A percentile compares a stretch with the other conserved stretches of the same genome.
Evolutionary conservation across 148 eudicot genomes (phyloP).

Genomic region (Cornus kousa): DNA sequence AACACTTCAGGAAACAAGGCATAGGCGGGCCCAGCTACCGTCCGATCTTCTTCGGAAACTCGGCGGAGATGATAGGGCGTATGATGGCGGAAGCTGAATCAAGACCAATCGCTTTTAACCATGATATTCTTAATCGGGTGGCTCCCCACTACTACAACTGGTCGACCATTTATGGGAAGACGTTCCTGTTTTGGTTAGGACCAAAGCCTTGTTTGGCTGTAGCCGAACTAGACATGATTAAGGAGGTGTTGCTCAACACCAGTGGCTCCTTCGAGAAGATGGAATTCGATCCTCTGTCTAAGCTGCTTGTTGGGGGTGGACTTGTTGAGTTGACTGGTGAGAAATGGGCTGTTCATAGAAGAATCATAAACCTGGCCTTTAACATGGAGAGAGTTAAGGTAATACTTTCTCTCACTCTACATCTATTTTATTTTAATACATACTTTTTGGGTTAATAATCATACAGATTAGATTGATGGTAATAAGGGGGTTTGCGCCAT

Average conservation of each 20-base stretch:
- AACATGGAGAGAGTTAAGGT: conserved; percentile 60
- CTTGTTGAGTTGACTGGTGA: conserved; percentile 58
- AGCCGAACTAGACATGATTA: conserved; percentile 59
- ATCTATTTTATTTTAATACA: too few species aligned
- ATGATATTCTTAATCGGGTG: conserved; percentile 43
- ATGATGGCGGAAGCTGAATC: conserved; percentile 57
- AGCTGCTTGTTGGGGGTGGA: conserved; percentile 54
- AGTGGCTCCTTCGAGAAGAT: conserved; percentile 38
- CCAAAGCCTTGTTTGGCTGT: conserved; percentile 52
- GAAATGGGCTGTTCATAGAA: conserved; percentile 71
- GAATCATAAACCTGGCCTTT: conserved; percentile 61
- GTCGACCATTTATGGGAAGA: conserved; percentile 20
- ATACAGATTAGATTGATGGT: too few species aligned
- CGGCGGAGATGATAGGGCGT: conserved; percentile 42
- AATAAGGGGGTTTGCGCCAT: too few species aligned
- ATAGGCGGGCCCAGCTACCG: conserved; percentile 60
- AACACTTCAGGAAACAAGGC: conserved; percentile 52
- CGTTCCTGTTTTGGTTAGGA: conserved; percentile 76
- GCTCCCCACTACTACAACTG: conserved; percentile 60
- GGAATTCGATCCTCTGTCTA: conserved; percentile 47
- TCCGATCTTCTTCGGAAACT: conserved; percentile 50
- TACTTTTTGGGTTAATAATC: too few species aligned
- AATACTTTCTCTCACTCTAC: background rate
- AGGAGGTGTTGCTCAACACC: conserved; percentile 46
- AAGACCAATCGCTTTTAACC: conserved; percentile 34